Evolutionary conservation across 2,329 filamentous ascomycete species (phyloP), one percentile per base, ranked within the genome.

Genomic region (Lachnellula subtilissima): DNA sequence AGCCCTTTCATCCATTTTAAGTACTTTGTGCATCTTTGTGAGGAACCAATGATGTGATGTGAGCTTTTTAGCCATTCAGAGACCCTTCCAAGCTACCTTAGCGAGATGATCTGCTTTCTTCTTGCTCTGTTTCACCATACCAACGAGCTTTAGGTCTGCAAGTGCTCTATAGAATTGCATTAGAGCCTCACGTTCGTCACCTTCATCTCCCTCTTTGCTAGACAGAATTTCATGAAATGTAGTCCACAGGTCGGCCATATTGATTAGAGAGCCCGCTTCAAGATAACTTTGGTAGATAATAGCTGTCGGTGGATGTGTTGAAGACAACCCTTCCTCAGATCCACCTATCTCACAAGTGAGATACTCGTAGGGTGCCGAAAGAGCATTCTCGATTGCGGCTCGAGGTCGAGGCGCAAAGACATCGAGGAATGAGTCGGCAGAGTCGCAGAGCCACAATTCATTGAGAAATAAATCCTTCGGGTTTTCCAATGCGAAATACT

Each of bases 91-190:
- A 51, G 79, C 75, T 37, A 91, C 78, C 76, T 97, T 97, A 40
- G 90, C 86, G 64, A 97, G 76, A 73, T 97, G 93, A 70, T 97
- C 94, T 23, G 86, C 84, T 78, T 96, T 96, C 78, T 92, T 96
- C 73, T 87, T 89, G 68, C 88, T 97, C 59, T 82, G 80, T 75
- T 94, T 97, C 59, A 97, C 81, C 73, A 97, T 87, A 7, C 94
- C 94, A 66, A 99, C 78, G 53, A 86, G 83, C 71, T 86, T 87
- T 70, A 99, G 73, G 72, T 99, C 94, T 0, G 93, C 90, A 60
- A 97, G 72, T 5, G 83, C 89, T 58, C 85, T 82, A 72, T 97
- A 97, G 73, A 97, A 99, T 73, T 89, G 74, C 43, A 91, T 84
- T 73, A 91, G 78, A 7, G 78, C 80, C 48, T 77, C 78, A 61